A percentile compares a stretch with the other conserved stretches of the same genome.
Evolutionary conservation across 2,329 filamentous ascomycete genomes (phyloP).

Genomic region (Ascocoryne sarcoides): DNA sequence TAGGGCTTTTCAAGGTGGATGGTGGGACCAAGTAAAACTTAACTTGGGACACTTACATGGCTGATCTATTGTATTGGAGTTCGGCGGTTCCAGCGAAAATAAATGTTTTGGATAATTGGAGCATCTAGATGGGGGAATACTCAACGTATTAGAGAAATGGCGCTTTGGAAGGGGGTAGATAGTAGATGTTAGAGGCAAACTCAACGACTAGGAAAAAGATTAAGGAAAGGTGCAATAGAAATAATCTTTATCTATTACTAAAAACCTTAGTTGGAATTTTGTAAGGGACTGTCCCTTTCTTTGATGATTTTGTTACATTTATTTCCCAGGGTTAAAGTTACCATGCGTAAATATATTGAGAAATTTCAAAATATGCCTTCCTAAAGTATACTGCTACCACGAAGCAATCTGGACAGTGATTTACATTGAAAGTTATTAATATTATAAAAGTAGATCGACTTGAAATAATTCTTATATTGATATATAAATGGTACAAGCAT

Average conservation of each 20-base stretch:
- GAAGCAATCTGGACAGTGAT: background rate
- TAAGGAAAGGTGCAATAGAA: too few species aligned
- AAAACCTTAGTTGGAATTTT: background rate
- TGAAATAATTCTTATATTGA: background rate
- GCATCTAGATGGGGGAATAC: constrained; percentile 6
- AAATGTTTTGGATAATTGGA: background rate
- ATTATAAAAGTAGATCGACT: background rate
- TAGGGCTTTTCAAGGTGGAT: constrained; percentile 15
- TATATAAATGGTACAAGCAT: too few species aligned
- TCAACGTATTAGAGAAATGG: constrained; percentile 13
- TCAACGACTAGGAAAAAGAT: too few species aligned
- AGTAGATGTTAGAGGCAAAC: background rate
- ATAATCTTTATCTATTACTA: background rate
- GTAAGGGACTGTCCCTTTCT: background rate
- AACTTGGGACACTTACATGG: too few species aligned
- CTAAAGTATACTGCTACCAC: background rate
- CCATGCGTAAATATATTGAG: too few species aligned
- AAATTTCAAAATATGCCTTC: background rate
- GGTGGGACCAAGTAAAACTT: too few species aligned
- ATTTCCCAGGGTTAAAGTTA: too few species aligned
- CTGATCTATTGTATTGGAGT: too few species aligned
- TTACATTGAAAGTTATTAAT: background rate
- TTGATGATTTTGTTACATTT: too few species aligned
- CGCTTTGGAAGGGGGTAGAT: background rate
- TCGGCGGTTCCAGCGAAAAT: background rate